Evolutionary conservation across 192 early-diverging fungal species (phyloP).

Genomic region (Coemansia sp.): DNA sequence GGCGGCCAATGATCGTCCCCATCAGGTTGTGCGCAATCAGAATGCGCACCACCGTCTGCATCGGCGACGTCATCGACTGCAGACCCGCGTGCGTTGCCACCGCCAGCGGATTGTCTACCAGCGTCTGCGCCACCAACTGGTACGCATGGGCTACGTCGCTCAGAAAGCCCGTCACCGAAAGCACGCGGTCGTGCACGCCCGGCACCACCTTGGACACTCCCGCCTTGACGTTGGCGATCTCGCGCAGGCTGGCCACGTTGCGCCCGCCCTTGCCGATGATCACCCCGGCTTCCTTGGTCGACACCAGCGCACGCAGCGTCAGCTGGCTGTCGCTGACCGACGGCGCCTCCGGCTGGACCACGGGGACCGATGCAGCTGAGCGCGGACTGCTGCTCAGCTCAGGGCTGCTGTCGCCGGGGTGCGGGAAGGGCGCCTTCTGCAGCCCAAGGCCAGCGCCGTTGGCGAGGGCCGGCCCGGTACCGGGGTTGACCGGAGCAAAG

Average conservation of each 20-base stretch:
- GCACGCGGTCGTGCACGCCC: constrained; percentile 82
- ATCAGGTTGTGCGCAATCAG: constrained; percentile 90
- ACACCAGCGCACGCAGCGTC: constrained; percentile 84
- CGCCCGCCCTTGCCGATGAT: constrained; percentile 86
- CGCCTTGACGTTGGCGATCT: constrained; percentile 80
- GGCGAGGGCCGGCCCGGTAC: background rate
- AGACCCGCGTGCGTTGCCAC: constrained; percentile 43
- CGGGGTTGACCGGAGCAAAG: background rate
- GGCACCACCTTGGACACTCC: constrained; percentile 88
- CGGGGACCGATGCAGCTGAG: constrained; percentile 9
- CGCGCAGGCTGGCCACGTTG: constrained; percentile 87
- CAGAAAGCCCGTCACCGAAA: constrained; percentile 71
- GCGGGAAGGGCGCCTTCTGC: constrained; percentile 36
- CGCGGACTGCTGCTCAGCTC: constrained; percentile 17
- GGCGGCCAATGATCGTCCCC: constrained; percentile 91
- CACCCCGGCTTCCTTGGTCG: constrained; percentile 92
- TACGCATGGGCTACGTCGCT: constrained; percentile 79
- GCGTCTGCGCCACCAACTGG: constrained; percentile 73
- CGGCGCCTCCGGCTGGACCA: constrained; percentile 25
- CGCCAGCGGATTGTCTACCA: constrained; percentile 72
- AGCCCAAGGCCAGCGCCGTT: constrained; percentile 8
- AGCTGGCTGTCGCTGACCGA: constrained; percentile 58
- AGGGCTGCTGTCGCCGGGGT: constrained; percentile 23
- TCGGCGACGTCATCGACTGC: constrained; percentile 53
- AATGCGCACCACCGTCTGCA: constrained; percentile 70